A percentile compares a stretch with the other conserved stretches of the same genome.
phyloP scores from a whole-genome alignment of 108 stramenopile genomes.

The Aurantiochytrium sp. region DNA sequence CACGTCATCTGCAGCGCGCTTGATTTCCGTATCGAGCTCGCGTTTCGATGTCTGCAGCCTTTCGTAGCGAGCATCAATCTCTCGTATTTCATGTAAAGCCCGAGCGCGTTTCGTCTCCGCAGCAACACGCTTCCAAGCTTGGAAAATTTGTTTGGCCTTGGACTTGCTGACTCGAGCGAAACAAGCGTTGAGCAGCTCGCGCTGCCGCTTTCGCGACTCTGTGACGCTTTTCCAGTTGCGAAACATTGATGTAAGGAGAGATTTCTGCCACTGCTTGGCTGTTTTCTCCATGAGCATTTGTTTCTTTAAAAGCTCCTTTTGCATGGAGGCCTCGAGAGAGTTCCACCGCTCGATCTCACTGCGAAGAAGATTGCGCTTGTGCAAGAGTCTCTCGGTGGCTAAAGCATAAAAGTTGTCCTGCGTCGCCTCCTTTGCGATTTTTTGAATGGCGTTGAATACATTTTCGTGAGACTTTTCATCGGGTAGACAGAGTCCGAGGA shows the following conservation, averaged over 20 bases:
- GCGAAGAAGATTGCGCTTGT: not conserved
- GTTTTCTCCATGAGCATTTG: not conserved
- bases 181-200: not conserved
- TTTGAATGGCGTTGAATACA: not conserved
- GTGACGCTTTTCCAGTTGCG: not conserved
- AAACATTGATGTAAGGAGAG: not conserved
- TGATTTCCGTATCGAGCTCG: not conserved
- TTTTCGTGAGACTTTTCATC: not conserved
- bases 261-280: not conserved
- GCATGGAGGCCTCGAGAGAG: not conserved
- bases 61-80: not conserved
- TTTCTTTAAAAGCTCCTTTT: slow-evolving; percentile 4
- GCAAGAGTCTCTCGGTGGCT: not conserved
- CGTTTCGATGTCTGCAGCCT: not conserved
- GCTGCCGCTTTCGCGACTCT: not conserved
- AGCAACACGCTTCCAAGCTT: not conserved
- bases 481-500: not conserved
- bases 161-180: not conserved
- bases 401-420: not conserved
- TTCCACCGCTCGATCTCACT: not conserved
- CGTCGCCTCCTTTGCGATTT: not conserved
- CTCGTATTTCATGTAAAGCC: not conserved
- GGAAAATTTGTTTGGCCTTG: not conserved
- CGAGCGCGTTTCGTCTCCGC: not conserved
- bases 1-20: not conserved